Evolutionary conservation across 345 rosid species (phyloP).

Genomic region (Aquilaria yunnanensis): DNA sequence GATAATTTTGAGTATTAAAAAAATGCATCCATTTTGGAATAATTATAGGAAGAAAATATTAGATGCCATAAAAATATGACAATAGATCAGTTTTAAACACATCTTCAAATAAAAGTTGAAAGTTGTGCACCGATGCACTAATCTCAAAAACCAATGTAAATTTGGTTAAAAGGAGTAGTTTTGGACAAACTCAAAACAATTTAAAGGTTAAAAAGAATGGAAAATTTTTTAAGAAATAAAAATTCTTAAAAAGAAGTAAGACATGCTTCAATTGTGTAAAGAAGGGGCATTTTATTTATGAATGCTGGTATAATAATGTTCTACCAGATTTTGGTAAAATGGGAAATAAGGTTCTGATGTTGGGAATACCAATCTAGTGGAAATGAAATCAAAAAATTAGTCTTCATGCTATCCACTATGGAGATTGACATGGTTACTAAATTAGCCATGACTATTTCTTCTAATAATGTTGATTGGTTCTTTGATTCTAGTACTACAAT

Average conservation of each 20-base stretch:
- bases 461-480: not conserved
- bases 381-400: not conserved
- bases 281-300: not conserved
- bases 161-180: not conserved
- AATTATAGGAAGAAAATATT: not conserved
- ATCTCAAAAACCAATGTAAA: not conserved
- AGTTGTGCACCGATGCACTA: not conserved
- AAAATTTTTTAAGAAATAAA: not conserved
- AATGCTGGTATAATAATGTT: not conserved
- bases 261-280: not conserved
- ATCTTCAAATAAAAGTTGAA: not conserved
- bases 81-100: not conserved
- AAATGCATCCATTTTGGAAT: not conserved
- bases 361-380: too few relatives aligned
- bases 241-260: not conserved
- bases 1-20: not conserved
- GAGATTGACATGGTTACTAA: not conserved
- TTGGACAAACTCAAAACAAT: not conserved
- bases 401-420: not conserved
- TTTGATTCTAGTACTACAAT: not conserved
- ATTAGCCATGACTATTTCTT: not conserved
- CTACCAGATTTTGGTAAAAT: too few relatives aligned
- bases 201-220: not conserved
- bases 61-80: not conserved
- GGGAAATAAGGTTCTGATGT: too few relatives aligned